These are phyloP conservation scores for Plasmopara halstedii DNA, from an alignment of 352 stramenopile species.

Conservation along the genomic window DNA sequence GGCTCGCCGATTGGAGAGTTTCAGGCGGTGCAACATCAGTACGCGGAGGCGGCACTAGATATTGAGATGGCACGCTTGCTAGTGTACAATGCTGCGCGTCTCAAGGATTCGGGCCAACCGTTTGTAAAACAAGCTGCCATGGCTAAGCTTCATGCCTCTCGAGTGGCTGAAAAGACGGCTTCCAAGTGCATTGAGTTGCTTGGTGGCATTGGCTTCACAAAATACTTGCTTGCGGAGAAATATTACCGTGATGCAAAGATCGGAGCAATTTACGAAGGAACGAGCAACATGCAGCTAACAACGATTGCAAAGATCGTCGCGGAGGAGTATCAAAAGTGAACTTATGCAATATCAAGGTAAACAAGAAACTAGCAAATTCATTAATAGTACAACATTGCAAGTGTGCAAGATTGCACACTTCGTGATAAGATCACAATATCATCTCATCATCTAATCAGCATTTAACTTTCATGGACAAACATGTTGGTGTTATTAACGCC, in stretches of 20 bases:
- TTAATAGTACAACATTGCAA: too few relatives aligned
- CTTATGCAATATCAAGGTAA: not conserved
- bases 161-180: conserved; percentile 92
- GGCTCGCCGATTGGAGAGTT: conserved; percentile 91
- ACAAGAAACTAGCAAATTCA: not conserved
- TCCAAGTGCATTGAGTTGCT: conserved; percentile 96
- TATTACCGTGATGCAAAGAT: conserved; percentile 98
- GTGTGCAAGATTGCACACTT: too few relatives aligned
- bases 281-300: conserved; percentile 95
- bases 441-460: too few relatives aligned
- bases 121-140: conserved; percentile 97
- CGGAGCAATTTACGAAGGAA: conserved; percentile 96
- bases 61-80: conserved; percentile 91
- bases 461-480: too few relatives aligned
- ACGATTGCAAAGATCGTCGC: conserved; percentile 89
- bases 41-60: conserved; percentile 91
- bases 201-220: conserved; percentile 94
- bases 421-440: too few relatives aligned
- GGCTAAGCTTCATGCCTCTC: conserved; percentile 92
- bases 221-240: conserved; percentile 92
- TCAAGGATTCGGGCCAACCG: conserved; percentile 91
- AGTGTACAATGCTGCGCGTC: conserved; percentile 91
- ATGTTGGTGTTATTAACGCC: too few relatives aligned
- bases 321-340: conserved; percentile 80
- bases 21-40: conserved; percentile 96